These are phyloP conservation scores for Fusarium sp. DNA, from an alignment of 2,329 filamentous ascomycete species.

Conservation along the genomic window DNA sequence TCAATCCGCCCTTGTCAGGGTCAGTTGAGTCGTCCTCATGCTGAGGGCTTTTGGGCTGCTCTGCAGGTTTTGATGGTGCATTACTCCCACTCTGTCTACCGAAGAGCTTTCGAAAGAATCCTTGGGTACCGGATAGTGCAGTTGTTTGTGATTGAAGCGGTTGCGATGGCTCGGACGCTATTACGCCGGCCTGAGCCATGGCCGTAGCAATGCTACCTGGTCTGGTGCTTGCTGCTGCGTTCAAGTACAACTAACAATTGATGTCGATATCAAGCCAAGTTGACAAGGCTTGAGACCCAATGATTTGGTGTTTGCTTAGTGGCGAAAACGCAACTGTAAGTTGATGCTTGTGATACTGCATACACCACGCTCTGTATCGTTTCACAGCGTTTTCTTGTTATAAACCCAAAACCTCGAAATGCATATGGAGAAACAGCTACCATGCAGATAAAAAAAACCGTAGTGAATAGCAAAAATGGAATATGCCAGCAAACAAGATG, in stretches of 20 bases:
- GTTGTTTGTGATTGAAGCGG: conserved; percentile 44
- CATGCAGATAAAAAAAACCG: conserved; percentile 35
- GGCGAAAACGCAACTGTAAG: conserved; percentile 28
- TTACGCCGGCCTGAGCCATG: conserved; percentile 52
- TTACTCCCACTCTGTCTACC: conserved; percentile 39
- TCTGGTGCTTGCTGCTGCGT: conserved; percentile 15
- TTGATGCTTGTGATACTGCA: conserved; percentile 33
- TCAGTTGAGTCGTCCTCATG: conserved; percentile 48
- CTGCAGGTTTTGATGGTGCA: conserved; percentile 21
- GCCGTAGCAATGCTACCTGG: conserved; percentile 40
- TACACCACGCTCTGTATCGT: conserved; percentile 36
- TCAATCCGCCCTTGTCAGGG: conserved; percentile 52
- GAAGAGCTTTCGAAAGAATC: conserved; percentile 51
- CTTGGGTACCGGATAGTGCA: conserved; percentile 43
- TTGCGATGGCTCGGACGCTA: conserved; percentile 49
- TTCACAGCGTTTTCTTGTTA: conserved; percentile 35
- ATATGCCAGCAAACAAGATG: conserved; percentile 32
- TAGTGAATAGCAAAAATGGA: conserved; percentile 27
- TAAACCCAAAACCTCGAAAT: conserved; percentile 21
- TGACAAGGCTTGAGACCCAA: conserved; percentile 21
- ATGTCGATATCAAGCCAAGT: conserved; percentile 22
- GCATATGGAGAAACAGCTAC: conserved; percentile 24
- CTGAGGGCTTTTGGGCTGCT: conserved; percentile 51
- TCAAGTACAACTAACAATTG: conserved; percentile 19
- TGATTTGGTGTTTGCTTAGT: conserved; percentile 26